phyloP scores from a whole-genome alignment of 2,329 filamentous ascomycete genomes.

The Botryotinia globosa region DNA sequence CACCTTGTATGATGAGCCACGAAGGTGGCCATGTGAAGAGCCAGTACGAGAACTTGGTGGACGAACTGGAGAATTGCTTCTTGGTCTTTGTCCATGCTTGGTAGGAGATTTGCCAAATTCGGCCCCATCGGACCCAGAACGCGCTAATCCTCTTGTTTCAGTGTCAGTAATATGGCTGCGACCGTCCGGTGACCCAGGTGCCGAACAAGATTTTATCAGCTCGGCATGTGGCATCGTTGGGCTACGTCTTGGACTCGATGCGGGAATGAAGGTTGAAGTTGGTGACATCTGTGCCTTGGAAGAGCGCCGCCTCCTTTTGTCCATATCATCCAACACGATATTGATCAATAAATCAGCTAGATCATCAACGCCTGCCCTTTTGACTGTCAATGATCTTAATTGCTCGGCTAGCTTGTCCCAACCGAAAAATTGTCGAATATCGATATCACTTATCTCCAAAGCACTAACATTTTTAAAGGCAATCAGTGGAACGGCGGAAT shows the following conservation, averaged over 20 bases:
- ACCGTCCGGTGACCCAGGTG: conserved; percentile 46
- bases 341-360: conserved; percentile 85
- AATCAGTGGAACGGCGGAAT: conserved; percentile 93
- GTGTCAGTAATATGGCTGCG: conserved; percentile 37
- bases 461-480: conserved; percentile 96
- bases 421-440: conserved; percentile 94
- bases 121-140: conserved; percentile 37
- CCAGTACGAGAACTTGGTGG: conserved; percentile 72
- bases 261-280: conserved; percentile 63
- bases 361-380: conserved; percentile 83
- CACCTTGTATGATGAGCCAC: conserved; percentile 66
- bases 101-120: conserved; percentile 29
- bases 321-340: conserved; percentile 94
- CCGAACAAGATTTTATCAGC: conserved; percentile 63
- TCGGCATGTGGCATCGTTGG: conserved; percentile 64
- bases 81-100: conserved; percentile 47
- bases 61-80: conserved; percentile 79
- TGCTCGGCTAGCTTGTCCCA: conserved; percentile 95
- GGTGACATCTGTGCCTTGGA: conserved; percentile 83
- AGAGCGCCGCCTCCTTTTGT: conserved; percentile 82
- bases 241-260: conserved; percentile 58
- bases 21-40: conserved; percentile 54
- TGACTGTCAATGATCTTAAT: conserved; percentile 82
- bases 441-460: conserved; percentile 90
- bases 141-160: conserved; percentile 29